Percentiles rank a stretch among this genome's conserved stretches.
phyloP scores from a whole-genome alignment of 2,329 filamentous ascomycete genomes.

The Diaporthe vexans region DNA sequence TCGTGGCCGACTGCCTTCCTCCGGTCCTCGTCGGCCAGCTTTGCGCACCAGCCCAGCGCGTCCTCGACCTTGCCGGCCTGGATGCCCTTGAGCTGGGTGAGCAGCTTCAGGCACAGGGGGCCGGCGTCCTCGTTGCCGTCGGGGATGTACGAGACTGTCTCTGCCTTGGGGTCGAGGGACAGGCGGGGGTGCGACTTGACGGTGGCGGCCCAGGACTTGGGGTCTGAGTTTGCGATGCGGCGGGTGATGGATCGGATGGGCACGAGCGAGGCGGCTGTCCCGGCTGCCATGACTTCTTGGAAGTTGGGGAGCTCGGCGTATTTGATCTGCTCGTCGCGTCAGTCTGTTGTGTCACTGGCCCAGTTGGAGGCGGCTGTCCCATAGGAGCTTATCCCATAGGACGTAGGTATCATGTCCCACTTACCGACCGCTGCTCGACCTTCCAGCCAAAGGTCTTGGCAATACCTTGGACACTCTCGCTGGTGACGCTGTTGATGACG shows the following conservation, averaged over 20 bases:
- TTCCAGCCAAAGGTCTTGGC: constrained; percentile 85
- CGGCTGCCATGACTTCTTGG: constrained; percentile 88
- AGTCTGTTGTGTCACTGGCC: background rate
- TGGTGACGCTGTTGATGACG: constrained; percentile 90
- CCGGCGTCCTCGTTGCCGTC: constrained; percentile 77
- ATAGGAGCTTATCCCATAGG: too few species aligned
- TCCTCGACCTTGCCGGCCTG: constrained; percentile 87
- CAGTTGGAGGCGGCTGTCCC: too few species aligned
- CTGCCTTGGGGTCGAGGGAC: constrained; percentile 53
- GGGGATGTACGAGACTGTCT: constrained; percentile 70
- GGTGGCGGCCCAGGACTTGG: constrained; percentile 56
- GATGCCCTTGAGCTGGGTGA: constrained; percentile 85
- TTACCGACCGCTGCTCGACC: constrained; percentile 80
- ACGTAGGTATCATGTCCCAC: constrained; percentile 44
- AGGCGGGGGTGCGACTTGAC: constrained; percentile 55
- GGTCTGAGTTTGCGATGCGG: constrained; percentile 56
- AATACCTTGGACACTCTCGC: constrained; percentile 82
- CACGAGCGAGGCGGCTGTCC: constrained; percentile 91
- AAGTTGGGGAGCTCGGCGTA: constrained; percentile 69
- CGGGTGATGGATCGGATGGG: constrained; percentile 93
- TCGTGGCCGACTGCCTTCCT: constrained; percentile 53
- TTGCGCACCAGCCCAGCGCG: constrained; percentile 78
- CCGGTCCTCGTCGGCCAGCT: constrained; percentile 61
- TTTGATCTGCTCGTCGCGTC: constrained; percentile 66
- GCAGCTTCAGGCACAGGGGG: constrained; percentile 77